Percentiles rank a stretch among this genome's conserved stretches.
These are phyloP conservation scores for Plasmodium vivax DNA, from an alignment of 169 alveolate species.

Conservation along the genomic window DNA sequence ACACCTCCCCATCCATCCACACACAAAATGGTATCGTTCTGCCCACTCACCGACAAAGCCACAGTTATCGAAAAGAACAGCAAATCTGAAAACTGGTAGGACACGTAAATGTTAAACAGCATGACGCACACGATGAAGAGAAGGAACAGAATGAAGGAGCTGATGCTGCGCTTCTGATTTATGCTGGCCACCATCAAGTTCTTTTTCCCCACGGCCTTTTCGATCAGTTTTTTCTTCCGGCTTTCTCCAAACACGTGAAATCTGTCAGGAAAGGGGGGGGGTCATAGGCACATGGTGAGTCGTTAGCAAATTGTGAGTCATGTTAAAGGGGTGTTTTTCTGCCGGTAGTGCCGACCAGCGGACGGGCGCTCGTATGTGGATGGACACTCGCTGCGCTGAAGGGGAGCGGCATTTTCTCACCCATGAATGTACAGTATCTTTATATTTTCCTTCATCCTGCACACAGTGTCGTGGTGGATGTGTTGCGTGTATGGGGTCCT, in stretches of 20 bases:
- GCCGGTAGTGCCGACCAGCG: neutral
- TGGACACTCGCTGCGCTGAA: neutral
- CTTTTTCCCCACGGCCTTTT: conserved; percentile 70
- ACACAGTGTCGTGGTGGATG: neutral
- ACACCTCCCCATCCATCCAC: too few species aligned
- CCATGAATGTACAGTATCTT: conserved; percentile 74
- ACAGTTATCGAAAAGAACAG: conserved; percentile 14
- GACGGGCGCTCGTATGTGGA: neutral
- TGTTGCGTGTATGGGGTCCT: neutral
- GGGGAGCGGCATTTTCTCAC: conserved; percentile 1
- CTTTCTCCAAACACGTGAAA: conserved; percentile 73
- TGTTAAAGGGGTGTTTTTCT: neutral
- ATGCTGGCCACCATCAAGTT: conserved; percentile 37
- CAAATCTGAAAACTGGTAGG: conserved; percentile 24
- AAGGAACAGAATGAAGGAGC: conserved; percentile 34
- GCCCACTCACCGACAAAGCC: conserved; percentile 28
- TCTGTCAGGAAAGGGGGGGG: conserved; percentile 16
- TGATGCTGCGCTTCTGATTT: conserved; percentile 55
- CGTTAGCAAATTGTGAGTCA: neutral
- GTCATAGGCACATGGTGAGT: neutral
- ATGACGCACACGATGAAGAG: conserved; percentile 45
- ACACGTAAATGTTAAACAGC: conserved; percentile 59
- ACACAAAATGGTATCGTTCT: neutral
- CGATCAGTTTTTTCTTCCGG: conserved; percentile 53
- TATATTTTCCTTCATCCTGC: conserved; percentile 62